These are phyloP conservation scores for Diversispora epigaea DNA, from an alignment of 192 early-diverging fungal species.

Conservation along the genomic window DNA sequence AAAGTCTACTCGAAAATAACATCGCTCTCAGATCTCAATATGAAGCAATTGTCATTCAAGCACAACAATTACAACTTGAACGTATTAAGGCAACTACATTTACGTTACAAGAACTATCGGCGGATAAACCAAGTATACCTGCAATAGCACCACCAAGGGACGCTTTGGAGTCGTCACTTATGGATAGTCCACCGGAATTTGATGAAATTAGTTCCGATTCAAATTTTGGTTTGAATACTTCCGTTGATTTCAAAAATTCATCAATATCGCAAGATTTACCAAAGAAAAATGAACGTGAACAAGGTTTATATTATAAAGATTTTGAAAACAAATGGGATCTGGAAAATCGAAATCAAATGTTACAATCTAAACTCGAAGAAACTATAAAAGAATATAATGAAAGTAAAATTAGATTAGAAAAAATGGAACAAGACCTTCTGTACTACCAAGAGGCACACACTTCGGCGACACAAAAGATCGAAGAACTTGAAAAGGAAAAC, in stretches of 20 bases:
- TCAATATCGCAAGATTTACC: neutral
- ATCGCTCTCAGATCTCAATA: conserved; percentile 43
- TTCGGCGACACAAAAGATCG: conserved; percentile 15
- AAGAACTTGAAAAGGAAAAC: conserved; percentile 26
- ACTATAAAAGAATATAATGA: conserved; percentile 19
- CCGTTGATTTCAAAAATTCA: neutral
- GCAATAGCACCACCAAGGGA: conserved; percentile 19
- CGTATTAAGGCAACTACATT: neutral
- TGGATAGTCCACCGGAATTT: neutral
- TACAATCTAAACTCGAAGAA: conserved; percentile 9
- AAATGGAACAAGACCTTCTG: conserved; percentile 16
- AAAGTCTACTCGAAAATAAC: conserved; percentile 49
- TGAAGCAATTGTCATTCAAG: conserved; percentile 36
- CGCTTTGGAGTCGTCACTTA: neutral
- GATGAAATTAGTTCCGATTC: conserved; percentile 26
- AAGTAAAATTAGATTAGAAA: conserved; percentile 15
- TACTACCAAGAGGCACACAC: neutral
- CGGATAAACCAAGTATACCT: neutral
- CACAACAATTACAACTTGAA: conserved; percentile 24
- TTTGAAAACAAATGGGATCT: conserved; percentile 21
- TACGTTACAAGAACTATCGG: neutral
- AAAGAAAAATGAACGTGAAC: neutral
- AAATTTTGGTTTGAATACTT: neutral
- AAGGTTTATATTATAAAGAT: conserved; percentile 7
- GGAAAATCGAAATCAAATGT: conserved; percentile 5